phyloP scores from a whole-genome alignment of 352 stramenopile genomes.

The Pythium chondricola region DNA sequence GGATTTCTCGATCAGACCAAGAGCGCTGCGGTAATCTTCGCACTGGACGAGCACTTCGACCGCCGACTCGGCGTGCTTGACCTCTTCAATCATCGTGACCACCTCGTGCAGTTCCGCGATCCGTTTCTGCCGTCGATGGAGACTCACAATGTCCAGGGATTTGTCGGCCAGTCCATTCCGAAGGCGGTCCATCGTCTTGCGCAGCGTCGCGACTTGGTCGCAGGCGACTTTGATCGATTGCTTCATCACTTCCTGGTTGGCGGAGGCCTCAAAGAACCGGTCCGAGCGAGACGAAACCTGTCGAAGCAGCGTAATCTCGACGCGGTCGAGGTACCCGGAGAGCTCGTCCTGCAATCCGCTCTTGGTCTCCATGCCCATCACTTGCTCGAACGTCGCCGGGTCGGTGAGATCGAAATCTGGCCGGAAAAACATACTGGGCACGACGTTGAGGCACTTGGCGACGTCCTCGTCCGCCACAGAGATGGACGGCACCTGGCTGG shows the following conservation, averaged over 20 bases:
- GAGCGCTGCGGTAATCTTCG: constrained; percentile 71
- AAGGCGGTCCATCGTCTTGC: constrained; percentile 78
- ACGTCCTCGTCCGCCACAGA: constrained; percentile 80
- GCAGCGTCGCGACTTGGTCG: constrained; percentile 71
- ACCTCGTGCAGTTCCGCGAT: constrained; percentile 79
- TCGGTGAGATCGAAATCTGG: constrained; percentile 72
- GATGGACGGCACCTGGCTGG: constrained; percentile 75
- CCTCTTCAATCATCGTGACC: constrained; percentile 77
- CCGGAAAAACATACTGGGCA: constrained; percentile 80
- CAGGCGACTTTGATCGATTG: constrained; percentile 72
- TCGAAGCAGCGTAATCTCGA: constrained; percentile 80
- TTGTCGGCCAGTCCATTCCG: constrained; percentile 77
- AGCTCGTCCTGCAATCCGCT: constrained; percentile 69
- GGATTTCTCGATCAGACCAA: constrained; percentile 74
- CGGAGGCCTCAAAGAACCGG: constrained; percentile 79
- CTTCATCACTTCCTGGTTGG: constrained; percentile 84
- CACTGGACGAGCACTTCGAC: constrained; percentile 82
- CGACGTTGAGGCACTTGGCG: constrained; percentile 61
- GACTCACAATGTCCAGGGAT: constrained; percentile 81
- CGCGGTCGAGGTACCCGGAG: constrained; percentile 73
- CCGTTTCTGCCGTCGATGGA: constrained; percentile 76
- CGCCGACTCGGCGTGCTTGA: constrained; percentile 78
- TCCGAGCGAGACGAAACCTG: constrained; percentile 82
- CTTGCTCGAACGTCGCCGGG: constrained; percentile 69
- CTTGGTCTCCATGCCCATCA: constrained; percentile 61